phyloP scores from a whole-genome alignment of 345 rosid species.

The Streptanthus diversifolius region DNA sequence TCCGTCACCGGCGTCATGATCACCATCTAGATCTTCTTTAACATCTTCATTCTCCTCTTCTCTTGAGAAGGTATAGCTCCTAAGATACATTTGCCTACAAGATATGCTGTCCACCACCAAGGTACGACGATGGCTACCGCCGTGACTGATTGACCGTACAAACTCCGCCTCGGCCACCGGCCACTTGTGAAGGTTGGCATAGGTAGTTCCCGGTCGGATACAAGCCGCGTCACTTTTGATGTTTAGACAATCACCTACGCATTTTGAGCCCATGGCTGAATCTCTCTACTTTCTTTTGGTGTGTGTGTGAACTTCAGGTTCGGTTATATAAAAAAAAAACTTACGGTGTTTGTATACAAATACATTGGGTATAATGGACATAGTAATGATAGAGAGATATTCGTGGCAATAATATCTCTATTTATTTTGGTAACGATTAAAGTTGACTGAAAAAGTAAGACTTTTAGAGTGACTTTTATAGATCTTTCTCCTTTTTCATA shows the following conservation, averaged over 20 bases:
- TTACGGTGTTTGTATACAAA: background rate
- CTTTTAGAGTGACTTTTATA: background rate
- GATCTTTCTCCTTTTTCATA: background rate
- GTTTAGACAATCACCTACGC: conserved; percentile 58
- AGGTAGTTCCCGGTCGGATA: conserved; percentile 44
- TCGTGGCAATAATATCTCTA: background rate
- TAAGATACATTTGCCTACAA: conserved; percentile 66
- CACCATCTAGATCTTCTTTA: background rate
- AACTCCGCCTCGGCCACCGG: conserved; percentile 59
- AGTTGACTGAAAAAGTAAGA: conserved; percentile 12
- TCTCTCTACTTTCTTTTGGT: background rate
- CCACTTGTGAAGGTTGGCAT: conserved; percentile 63
- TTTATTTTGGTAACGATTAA: background rate
- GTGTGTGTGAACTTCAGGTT: background rate
- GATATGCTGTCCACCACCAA: conserved; percentile 57
- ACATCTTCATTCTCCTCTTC: conserved; percentile 27
- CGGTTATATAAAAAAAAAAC: background rate
- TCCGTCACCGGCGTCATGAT: background rate
- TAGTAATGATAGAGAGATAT: background rate
- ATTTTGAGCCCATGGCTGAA: conserved; percentile 49
- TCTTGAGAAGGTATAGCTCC: conserved; percentile 68
- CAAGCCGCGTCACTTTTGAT: conserved; percentile 46
- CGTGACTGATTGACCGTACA: conserved; percentile 39
- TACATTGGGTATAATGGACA: background rate
- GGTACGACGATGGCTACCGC: background rate